These are phyloP conservation scores for Hygrocybe punicea DNA, from an alignment of 768 basidiomycete genomes.

Conservation along the genomic window DNA sequence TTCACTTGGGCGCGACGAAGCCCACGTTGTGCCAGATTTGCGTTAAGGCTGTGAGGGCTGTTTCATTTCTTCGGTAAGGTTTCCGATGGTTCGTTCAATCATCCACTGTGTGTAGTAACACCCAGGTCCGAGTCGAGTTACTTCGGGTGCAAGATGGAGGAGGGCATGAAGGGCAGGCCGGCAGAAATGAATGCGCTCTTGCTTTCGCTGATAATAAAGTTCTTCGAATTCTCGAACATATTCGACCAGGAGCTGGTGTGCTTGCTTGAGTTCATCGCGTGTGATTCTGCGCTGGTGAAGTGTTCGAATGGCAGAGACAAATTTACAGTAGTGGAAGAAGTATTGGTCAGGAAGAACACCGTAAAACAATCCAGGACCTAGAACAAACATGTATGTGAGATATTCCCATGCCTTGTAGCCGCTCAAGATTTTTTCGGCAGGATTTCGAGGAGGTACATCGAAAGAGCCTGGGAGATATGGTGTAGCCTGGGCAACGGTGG, in stretches of 20 bases:
- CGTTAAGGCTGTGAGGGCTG: conserved; percentile 7
- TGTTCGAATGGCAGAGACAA: conserved; percentile 4
- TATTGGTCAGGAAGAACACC: conserved; percentile 16
- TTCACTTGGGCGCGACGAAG: conserved; percentile 3
- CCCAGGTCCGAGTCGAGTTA: not conserved
- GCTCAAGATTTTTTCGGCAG: conserved; percentile 19
- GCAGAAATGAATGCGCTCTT: not conserved
- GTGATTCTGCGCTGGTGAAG: not conserved
- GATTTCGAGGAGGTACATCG: conserved; percentile 20
- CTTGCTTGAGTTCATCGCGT: not conserved
- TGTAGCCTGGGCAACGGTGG: conserved; percentile 4
- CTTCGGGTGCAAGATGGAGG: conserved; percentile 5
- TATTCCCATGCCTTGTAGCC: conserved; percentile 41
- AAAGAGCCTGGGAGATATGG: conserved; percentile 11
- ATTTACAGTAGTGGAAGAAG: conserved; percentile 1
- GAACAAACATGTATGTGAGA: conserved; percentile 24
- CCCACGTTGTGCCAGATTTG: conserved; percentile 4
- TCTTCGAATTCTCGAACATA: too few relatives aligned
- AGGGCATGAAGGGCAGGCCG: conserved; percentile 5
- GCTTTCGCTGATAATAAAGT: too few relatives aligned
- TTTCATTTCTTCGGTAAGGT: conserved; percentile 3
- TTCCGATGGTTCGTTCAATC: conserved; percentile 6
- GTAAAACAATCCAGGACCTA: too few relatives aligned
- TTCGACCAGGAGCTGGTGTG: not conserved
- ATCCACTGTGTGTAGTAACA: conserved; percentile 4